Conservation (phyloP, 2,329 filamentous ascomycete species). For the Neopestalotiopsis clavispora region DNA sequence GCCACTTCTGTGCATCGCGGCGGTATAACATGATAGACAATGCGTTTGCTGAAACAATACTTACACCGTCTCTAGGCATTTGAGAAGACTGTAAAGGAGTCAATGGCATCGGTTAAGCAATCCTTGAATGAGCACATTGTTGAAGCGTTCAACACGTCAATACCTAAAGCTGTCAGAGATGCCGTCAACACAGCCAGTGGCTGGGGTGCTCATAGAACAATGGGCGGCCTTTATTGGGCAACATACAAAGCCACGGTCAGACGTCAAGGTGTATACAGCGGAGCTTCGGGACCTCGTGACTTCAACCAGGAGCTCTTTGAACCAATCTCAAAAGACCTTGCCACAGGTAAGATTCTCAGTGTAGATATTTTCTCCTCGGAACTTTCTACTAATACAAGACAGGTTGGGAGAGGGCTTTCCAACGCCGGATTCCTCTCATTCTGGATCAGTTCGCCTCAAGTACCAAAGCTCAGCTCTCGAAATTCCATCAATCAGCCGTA, state of each 20-base stretch:
- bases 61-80: slow-evolving; percentile 32
- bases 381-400: neutral
- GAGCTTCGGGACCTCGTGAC: slow-evolving; percentile 32
- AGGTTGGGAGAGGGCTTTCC: slow-evolving; percentile 36
- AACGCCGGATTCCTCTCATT: slow-evolving; percentile 24
- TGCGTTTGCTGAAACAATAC: neutral
- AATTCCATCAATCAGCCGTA: slow-evolving; percentile 31
- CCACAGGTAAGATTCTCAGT: slow-evolving; percentile 23
- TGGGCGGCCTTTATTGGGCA: slow-evolving; percentile 52
- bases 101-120: slow-evolving; percentile 42
- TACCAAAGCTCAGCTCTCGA: slow-evolving; percentile 21
- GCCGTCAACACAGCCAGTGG: slow-evolving; percentile 38
- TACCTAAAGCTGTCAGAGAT: slow-evolving; percentile 42
- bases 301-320: slow-evolving; percentile 33
- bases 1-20: too few relatives aligned
- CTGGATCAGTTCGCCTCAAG: slow-evolving; percentile 26
- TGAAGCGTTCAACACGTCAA: slow-evolving; percentile 44
- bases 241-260: slow-evolving; percentile 57
- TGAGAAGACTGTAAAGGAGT: slow-evolving; percentile 42
- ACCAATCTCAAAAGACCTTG: slow-evolving; percentile 21
- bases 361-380: too few relatives aligned
- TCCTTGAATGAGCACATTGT: slow-evolving; percentile 50
- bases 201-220: slow-evolving; percentile 44
- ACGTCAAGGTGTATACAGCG: slow-evolving; percentile 33
- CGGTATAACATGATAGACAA: neutral